A percentile compares a stretch with the other conserved stretches of the same genome.
Conservation (phyloP, 768 basidiomycete genomes). For the Leccinum pellstonianum region DNA sequence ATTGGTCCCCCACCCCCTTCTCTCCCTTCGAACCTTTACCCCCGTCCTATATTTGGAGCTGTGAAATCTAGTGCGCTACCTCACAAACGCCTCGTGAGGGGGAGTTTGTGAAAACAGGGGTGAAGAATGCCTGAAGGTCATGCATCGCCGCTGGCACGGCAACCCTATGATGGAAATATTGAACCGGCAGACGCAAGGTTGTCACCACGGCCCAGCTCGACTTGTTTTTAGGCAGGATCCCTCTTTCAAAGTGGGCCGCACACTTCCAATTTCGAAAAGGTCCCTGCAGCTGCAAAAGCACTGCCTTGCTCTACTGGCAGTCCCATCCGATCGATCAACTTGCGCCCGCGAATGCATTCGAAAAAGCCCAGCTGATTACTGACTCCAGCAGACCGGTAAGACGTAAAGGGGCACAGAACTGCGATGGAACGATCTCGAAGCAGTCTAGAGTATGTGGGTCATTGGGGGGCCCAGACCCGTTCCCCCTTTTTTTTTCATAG, state of each 20-base stretch:
- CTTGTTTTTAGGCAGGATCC: not conserved
- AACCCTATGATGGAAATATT: not conserved
- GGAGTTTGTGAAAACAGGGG: slow-evolving; percentile 2
- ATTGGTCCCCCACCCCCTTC: not conserved
- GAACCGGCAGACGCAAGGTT: not conserved
- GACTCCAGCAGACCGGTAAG: not conserved
- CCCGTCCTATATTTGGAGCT: not conserved
- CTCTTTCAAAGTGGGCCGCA: not conserved
- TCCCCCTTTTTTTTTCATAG: slow-evolving; percentile 3
- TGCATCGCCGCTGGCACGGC: not conserved
- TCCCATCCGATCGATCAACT: slow-evolving; percentile 2
- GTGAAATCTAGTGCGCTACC: slow-evolving; percentile 8
- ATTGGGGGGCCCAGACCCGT: not conserved
- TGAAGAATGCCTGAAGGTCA: not conserved
- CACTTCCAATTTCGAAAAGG: not conserved
- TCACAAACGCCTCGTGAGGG: slow-evolving; percentile 25
- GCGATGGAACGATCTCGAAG: slow-evolving; percentile 1
- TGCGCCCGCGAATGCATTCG: slow-evolving; percentile 4
- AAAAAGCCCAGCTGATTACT: not conserved
- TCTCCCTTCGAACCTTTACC: not conserved
- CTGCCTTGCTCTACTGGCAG: slow-evolving; percentile 1
- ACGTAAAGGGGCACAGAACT: not conserved
- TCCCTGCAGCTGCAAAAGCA: slow-evolving; percentile 6
- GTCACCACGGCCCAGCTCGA: not conserved
- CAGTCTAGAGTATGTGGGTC: slow-evolving; percentile 6